Percentiles rank a stretch among this genome's conserved stretches.
Conservation (phyloP, 441 rosid species). For the Omphalea diandra region DNA sequence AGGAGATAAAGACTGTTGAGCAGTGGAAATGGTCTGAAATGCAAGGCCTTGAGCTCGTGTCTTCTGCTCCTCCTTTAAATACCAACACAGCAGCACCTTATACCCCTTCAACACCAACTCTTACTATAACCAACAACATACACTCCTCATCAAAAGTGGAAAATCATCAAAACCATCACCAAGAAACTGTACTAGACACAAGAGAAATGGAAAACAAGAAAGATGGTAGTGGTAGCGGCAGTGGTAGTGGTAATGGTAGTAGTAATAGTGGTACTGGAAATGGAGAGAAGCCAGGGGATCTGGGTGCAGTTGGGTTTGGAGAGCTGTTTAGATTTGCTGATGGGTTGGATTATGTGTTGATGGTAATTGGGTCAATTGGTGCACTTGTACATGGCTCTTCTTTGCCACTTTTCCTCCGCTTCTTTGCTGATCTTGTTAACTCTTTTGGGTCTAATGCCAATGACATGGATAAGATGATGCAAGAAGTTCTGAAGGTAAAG, state of each 20-base stretch:
- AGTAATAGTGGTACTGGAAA: constrained; percentile 9
- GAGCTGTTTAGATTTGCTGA: constrained; percentile 98
- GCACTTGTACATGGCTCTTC: constrained; percentile 97
- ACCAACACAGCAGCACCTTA: too few relatives aligned
- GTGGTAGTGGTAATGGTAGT: constrained; percentile 8
- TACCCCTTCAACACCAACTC: constrained; percentile 27
- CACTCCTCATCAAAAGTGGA: constrained; percentile 9
- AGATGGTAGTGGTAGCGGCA: constrained; percentile 18
- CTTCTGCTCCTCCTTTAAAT: constrained; percentile 38
- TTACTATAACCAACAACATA: constrained; percentile 15
- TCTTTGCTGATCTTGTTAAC: constrained; percentile 99
- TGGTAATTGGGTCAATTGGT: constrained; percentile 96
- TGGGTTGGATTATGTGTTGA: constrained; percentile 83
- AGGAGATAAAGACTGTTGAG: constrained; percentile 71
- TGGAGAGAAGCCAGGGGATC: constrained; percentile 54
- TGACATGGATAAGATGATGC: constrained; percentile 91
- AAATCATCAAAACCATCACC: constrained; percentile 20
- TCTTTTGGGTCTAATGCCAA: constrained; percentile 96
- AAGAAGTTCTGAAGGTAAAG: constrained; percentile 90
- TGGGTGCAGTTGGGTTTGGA: constrained; percentile 60
- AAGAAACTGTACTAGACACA: constrained; percentile 27
- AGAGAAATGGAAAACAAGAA: constrained; percentile 59
- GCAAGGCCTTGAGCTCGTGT: constrained; percentile 94
- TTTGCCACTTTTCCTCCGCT: constrained; percentile 86
- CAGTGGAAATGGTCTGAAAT: constrained; percentile 98